Percentiles rank a stretch among this genome's conserved stretches.
These are phyloP conservation scores for Voacanga thouarsii DNA, from an alignment of 257 asterid species.

Conservation along the genomic window DNA sequence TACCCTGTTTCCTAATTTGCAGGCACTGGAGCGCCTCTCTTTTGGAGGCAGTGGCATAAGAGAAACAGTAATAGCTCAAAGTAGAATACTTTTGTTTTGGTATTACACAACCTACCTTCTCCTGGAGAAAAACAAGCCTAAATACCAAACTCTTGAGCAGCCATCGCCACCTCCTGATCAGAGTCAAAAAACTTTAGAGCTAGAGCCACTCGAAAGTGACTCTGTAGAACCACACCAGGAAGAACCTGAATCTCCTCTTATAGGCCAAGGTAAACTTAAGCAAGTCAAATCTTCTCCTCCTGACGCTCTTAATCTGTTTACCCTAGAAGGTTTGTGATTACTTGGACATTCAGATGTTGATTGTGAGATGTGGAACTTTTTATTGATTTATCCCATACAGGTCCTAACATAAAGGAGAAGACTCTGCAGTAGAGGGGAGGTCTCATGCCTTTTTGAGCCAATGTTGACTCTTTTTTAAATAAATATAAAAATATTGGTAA, in stretches of 20 bases:
- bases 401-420: conserved; percentile 52
- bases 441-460: conserved; percentile 37
- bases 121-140: conserved; percentile 89
- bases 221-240: conserved; percentile 35
- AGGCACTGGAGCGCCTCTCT: conserved; percentile 84
- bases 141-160: conserved; percentile 72
- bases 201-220: conserved; percentile 50
- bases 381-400: conserved; percentile 76
- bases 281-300: conserved; percentile 63
- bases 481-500: background rate
- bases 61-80: conserved; percentile 76
- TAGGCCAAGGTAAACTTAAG: conserved; percentile 82
- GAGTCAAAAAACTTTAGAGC: conserved; percentile 31
- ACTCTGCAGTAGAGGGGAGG: conserved; percentile 52
- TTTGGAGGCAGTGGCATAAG: conserved; percentile 70
- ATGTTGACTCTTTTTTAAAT: conserved; percentile 14
- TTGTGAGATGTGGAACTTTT: conserved; percentile 52
- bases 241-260: conserved; percentile 44
- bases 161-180: conserved; percentile 48
- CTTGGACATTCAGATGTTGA: conserved; percentile 50
- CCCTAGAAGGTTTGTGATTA: conserved; percentile 78
- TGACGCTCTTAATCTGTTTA: conserved; percentile 74
- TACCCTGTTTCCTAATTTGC: conserved; percentile 13
- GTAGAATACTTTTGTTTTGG: conserved; percentile 82
- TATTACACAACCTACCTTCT: conserved; percentile 83